Evolutionary conservation across 805 yeast species (phyloP).

Genomic region (Monosporozyma yasuniensis): DNA sequence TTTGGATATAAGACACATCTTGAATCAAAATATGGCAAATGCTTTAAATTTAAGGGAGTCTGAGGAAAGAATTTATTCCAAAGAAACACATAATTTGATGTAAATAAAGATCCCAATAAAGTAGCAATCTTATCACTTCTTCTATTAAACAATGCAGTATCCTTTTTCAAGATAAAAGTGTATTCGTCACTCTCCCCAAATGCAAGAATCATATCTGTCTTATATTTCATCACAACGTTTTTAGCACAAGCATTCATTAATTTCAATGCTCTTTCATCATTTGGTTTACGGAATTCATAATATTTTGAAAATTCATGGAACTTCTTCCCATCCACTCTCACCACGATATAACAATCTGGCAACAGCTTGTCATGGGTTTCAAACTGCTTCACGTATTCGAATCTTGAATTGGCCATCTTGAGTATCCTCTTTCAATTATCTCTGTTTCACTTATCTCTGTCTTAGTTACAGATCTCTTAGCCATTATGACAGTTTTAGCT

Average conservation of each 20-base stretch:
- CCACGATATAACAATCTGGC: conserved; percentile 73
- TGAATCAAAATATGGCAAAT: conserved; percentile 84
- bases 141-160: conserved; percentile 68
- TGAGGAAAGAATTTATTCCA: conserved; percentile 59
- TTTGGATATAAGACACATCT: conserved; percentile 83
- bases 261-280: conserved; percentile 65
- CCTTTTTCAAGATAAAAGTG: conserved; percentile 61
- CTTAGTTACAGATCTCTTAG: not conserved
- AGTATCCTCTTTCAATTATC: not conserved
- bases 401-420: conserved; percentile 73
- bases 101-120: conserved; percentile 73
- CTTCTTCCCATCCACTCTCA: conserved; percentile 88
- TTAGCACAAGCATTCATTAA: conserved; percentile 79
- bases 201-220: conserved; percentile 66
- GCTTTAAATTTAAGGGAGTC: conserved; percentile 37
- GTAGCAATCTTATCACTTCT: conserved; percentile 72
- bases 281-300: conserved; percentile 79
- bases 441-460: not conserved
- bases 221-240: conserved; percentile 51
- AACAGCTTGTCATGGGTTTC: conserved; percentile 66
- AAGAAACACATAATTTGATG: conserved; percentile 59
- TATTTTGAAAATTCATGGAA: conserved; percentile 74
- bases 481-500: not conserved
- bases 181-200: conserved; percentile 96
- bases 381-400: conserved; percentile 76